phyloP scores from a whole-genome alignment of 176 grass and related monocot species.

The Olyra latifolia region DNA sequence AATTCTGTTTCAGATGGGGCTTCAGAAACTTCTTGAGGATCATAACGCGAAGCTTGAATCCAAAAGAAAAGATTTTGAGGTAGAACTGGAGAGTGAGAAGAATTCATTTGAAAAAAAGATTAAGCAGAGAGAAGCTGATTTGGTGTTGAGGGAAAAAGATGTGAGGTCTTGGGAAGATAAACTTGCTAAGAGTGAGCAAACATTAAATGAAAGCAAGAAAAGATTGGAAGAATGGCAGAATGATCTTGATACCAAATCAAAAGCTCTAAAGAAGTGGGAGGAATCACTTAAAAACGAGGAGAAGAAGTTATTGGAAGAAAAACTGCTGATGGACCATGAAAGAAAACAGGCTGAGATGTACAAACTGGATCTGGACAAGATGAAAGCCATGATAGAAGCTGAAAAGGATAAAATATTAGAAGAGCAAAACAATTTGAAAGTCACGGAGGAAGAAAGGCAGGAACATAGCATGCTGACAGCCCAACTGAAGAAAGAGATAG shows the following conservation, averaged over 20 bases:
- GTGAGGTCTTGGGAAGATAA: constrained; percentile 53
- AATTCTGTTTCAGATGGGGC: constrained; percentile 57
- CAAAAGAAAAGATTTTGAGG: constrained; percentile 69
- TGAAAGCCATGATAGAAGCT: constrained; percentile 60
- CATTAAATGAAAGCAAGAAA: constrained; percentile 57
- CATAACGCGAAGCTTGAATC: constrained; percentile 69
- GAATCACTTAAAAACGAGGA: constrained; percentile 60
- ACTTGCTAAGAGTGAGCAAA: constrained; percentile 60
- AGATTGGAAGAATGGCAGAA: constrained; percentile 62
- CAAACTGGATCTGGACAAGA: constrained; percentile 56
- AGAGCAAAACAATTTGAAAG: constrained; percentile 66
- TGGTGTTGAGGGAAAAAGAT: constrained; percentile 70
- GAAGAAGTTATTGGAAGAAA: constrained; percentile 63
- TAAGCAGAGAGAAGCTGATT: constrained; percentile 41
- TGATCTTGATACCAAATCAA: constrained; percentile 75
- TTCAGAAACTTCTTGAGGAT: constrained; percentile 83
- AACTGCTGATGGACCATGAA: constrained; percentile 48
- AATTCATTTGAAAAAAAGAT: constrained; percentile 69
- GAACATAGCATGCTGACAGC: constrained; percentile 50
- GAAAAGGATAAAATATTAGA: constrained; percentile 65
- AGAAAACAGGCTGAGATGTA: constrained; percentile 39
- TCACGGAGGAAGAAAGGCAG: constrained; percentile 78
- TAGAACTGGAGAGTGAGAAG: constrained; percentile 58
- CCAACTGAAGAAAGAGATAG: constrained; percentile 87
- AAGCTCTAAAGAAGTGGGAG: constrained; percentile 76